Evolutionary conservation across 495 filamentous ascomycete genomes (phyloP), one percentile per base, ranked within the genome.

Genomic region (Talaromyces thailandensis): DNA sequence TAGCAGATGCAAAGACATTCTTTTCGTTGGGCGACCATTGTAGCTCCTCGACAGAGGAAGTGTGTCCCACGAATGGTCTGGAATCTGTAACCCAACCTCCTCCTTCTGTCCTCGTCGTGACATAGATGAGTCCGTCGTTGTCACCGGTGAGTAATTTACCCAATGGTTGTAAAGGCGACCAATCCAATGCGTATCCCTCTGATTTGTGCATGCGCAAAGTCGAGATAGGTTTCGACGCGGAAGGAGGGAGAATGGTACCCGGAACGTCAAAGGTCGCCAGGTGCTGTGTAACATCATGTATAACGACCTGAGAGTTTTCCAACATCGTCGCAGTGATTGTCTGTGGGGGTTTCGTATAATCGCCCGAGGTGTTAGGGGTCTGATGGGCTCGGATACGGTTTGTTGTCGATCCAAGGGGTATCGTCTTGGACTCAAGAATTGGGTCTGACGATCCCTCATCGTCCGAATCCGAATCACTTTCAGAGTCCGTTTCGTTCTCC

Each of bases 111-210:
- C 90, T 81, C 14, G 90, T 91, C 8, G 92, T 96, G 45, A 85
- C 77, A 73, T 92, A 97, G 73, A 98, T 97, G 53, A 87, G 72
- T 62, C 94, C 94, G 64, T 91, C 81, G 68, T 91, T 92, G 74
- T 98, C 94, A 66, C 94, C 94, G 0, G 94, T 96, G 58, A 95
- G 71, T 3, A 98, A 86, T 73, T 93, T 95, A 37, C 93, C 93
- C 37, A 82, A 74, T 0, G 84, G 81, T 29, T 91, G 80, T 11
- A 89, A 76, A 0, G 89, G 88, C 28, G 92, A 96, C 94, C 94
- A 98, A 71, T 96, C 94, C 14, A 98, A 73, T 0, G 90, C 94
- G 69, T 97, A 98, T 52, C 94, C 94, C 77, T 98, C 94, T 8
- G 86, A 77, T 75, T 90, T 92, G 80, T 98, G 94, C 73, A 93